Evolutionary conservation across 108 stramenopile genomes (phyloP), one percentile per base, ranked within the genome.

Genomic region (Cyclotella baltica): DNA sequence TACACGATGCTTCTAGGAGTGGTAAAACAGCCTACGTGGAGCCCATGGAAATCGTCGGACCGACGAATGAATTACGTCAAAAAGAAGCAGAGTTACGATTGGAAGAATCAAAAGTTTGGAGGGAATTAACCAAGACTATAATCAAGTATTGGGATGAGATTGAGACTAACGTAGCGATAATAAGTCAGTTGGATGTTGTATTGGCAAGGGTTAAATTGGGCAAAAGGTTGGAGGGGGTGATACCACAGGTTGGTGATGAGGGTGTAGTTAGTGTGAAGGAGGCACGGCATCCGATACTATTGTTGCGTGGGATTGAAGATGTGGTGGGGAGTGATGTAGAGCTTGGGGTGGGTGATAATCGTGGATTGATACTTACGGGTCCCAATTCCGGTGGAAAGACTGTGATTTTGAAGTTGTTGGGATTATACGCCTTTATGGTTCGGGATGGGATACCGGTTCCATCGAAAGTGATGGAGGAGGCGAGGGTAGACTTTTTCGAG

Each of bases 331-430:
- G 91, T 81, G 92, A 94, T 78, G 83, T 96, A 50, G 86, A 90
- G 48, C 71, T 98, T 56, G 96, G 95, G 27, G 71, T 65, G 10
- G 83, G 80, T 70, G 85, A 84, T 28, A 91, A 95, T 66, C 91
- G 86, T 65, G 95, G 95, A 0, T 62, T 98, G 33, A 90, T 98
- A 23, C 53, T 98, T 67, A 96, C 96, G 9, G 97, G 97, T 19
- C 96, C 97, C 38, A 98, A 98, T 77, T 82, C 85, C 16, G 98
- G 97, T 34, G 98, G 98, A 20, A 97, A 98, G 67, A 97, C 97
- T 15, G 87, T 97, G 18, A 93, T 96, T 69, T 73, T 98, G 48
- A 98, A 98, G 75, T 80, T 97, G 16, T 66, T 96, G 55, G 98
- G 96, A n/a, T 80, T 98, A 11, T 76, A 85, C 9, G 97, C 98